phyloP scores from a whole-genome alignment of 2,329 filamentous ascomycete genomes.

The Ceratocystis eucalypticola region DNA sequence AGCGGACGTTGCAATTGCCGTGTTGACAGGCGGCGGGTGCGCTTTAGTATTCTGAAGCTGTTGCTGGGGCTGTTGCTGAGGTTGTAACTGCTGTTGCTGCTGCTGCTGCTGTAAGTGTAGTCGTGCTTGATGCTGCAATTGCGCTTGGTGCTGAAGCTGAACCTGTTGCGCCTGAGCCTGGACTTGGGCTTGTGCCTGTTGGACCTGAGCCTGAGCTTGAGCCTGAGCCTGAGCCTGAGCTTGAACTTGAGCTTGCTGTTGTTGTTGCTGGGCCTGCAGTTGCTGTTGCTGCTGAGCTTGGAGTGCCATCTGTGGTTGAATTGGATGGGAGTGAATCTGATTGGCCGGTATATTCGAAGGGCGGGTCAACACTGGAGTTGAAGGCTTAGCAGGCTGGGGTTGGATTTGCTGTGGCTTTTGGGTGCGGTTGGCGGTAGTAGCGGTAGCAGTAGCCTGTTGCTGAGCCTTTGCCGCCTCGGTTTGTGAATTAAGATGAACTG shows the following conservation, averaged over 20 bases:
- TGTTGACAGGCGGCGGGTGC: constrained; percentile 37
- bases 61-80: constrained; percentile 19
- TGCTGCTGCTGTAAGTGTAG: constrained; percentile 10
- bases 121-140: constrained; percentile 13
- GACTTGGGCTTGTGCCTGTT: constrained; percentile 21
- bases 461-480: constrained; percentile 19
- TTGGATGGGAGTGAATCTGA: constrained; percentile 19
- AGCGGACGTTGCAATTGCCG: constrained; percentile 30
- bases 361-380: constrained; percentile 7
- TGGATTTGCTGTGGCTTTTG: constrained; percentile 16
- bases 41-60: constrained; percentile 26
- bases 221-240: neutral
- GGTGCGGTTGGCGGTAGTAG: constrained; percentile 9
- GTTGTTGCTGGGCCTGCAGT: constrained; percentile 21
- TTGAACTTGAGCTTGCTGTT: constrained; percentile 19
- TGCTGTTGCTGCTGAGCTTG: constrained; percentile 16
- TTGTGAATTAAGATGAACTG: constrained; percentile 6
- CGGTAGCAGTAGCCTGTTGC: constrained; percentile 14
- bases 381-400: constrained; percentile 15
- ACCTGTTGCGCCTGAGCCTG: constrained; percentile 21
- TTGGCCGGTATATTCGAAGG: constrained; percentile 7
- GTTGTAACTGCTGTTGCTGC: constrained; percentile 19
- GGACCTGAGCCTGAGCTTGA: constrained; percentile 24
- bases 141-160: constrained; percentile 22
- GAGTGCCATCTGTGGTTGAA: constrained; percentile 22